phyloP scores from a whole-genome alignment of 2,329 filamentous ascomycete species.

The Neospermospora avenae region DNA sequence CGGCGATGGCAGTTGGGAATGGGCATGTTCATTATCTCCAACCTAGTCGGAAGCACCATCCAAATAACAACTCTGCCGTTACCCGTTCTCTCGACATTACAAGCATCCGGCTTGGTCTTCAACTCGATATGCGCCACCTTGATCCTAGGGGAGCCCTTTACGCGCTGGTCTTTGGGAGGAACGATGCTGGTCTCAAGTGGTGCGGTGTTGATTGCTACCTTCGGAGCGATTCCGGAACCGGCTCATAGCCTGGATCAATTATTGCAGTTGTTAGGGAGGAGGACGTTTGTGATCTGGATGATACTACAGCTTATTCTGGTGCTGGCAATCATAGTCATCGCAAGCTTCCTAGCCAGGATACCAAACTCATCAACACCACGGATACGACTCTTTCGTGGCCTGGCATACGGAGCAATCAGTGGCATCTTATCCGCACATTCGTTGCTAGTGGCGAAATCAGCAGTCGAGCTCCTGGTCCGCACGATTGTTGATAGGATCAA shows the following conservation, averaged over 20 bases:
- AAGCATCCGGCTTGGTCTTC: constrained; percentile 95
- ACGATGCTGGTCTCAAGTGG: constrained; percentile 84
- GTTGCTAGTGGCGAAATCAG: constrained; percentile 90
- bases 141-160: constrained; percentile 91
- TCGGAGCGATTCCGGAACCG: constrained; percentile 90
- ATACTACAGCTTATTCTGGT: constrained; percentile 72
- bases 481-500: constrained; percentile 84
- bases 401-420: constrained; percentile 85
- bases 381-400: constrained; percentile 73
- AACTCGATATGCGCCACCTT: constrained; percentile 97
- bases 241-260: constrained; percentile 85
- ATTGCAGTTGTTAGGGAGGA: constrained; percentile 67
- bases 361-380: constrained; percentile 58
- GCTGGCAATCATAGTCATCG: constrained; percentile 60
- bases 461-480: constrained; percentile 86
- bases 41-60: constrained; percentile 90
- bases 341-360: constrained; percentile 52
- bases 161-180: constrained; percentile 84
- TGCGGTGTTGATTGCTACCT: constrained; percentile 88
- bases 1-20: constrained; percentile 96
- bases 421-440: constrained; percentile 93
- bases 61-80: constrained; percentile 95
- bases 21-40: constrained; percentile 94
- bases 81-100: constrained; percentile 89
- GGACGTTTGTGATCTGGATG: constrained; percentile 87